These are phyloP conservation scores for Dryas octopetala DNA, from an alignment of 306 rosid genomes.

Conservation along the genomic window DNA sequence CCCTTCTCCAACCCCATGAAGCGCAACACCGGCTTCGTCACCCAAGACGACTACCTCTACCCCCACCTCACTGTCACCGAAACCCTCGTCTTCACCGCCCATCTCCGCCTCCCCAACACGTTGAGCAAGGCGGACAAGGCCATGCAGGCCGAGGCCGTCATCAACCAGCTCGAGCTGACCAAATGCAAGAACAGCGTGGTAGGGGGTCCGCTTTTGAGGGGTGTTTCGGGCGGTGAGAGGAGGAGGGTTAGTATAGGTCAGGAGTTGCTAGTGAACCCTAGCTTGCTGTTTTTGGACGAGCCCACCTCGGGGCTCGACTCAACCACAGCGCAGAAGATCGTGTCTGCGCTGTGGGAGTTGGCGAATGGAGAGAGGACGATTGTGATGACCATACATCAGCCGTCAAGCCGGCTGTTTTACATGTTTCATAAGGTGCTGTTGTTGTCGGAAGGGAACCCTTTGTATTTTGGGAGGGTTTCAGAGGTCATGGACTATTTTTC, in stretches of 20 bases:
- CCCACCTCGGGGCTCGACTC: constrained; percentile 85
- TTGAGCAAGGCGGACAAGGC: constrained; percentile 42
- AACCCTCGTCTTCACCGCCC: constrained; percentile 71
- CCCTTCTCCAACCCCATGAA: constrained; percentile 53
- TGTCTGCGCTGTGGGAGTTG: constrained; percentile 59
- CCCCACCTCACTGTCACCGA: constrained; percentile 66
- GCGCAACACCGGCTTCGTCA: constrained; percentile 64
- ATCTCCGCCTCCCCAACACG: constrained; percentile 56
- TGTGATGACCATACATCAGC: constrained; percentile 80
- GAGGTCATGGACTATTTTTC: constrained; percentile 61
- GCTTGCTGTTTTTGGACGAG: constrained; percentile 69
- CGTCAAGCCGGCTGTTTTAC: constrained; percentile 67
- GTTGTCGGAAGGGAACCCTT: constrained; percentile 53
- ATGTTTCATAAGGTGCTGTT: constrained; percentile 72
- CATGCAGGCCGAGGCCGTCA: constrained; percentile 39
- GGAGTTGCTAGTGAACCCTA: constrained; percentile 71
- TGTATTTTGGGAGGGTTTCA: constrained; percentile 69
- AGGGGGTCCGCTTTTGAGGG: constrained; percentile 44
- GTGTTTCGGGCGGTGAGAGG: constrained; percentile 86
- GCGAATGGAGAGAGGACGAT: constrained; percentile 64
- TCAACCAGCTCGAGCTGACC: constrained; percentile 55
- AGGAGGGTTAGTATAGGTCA: constrained; percentile 85
- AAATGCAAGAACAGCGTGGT: constrained; percentile 57
- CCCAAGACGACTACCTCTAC: constrained; percentile 70
- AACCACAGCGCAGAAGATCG: constrained; percentile 66